These are phyloP conservation scores for Phaeoacremonium minimum DNA, from an alignment of 2,329 filamentous ascomycete genomes.

Conservation along the genomic window DNA sequence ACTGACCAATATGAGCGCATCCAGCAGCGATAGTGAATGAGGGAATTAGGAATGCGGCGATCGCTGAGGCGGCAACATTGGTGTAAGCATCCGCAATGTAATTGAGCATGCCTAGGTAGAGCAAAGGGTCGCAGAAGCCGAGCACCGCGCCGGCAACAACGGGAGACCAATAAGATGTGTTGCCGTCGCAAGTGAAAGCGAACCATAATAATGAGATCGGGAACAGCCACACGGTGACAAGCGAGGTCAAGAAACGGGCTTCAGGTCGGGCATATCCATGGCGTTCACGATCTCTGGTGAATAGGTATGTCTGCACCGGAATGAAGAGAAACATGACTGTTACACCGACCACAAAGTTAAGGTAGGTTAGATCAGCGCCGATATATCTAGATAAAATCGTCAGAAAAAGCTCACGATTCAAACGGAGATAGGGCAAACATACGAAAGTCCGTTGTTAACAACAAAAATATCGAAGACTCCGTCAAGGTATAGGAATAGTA, in stretches of 20 bases:
- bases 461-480: conserved; percentile 36
- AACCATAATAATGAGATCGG: conserved; percentile 36
- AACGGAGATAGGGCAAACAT: conserved; percentile 8
- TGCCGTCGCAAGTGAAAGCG: conserved; percentile 33
- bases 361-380: conserved; percentile 31
- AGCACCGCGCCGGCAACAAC: conserved; percentile 31
- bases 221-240: conserved; percentile 36
- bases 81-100: conserved; percentile 37
- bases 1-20: conserved; percentile 31
- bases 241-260: conserved; percentile 32
- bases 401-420: conserved; percentile 5
- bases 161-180: conserved; percentile 32
- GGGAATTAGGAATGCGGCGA: conserved; percentile 37
- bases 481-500: conserved; percentile 35
- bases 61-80: conserved; percentile 32
- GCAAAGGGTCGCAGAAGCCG: conserved; percentile 34
- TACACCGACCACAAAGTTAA: conserved; percentile 37
- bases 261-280: conserved; percentile 30
- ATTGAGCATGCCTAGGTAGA: conserved; percentile 37
- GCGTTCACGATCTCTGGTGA: conserved; percentile 27
- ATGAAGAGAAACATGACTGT: conserved; percentile 33
- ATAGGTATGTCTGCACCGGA: conserved; percentile 35
- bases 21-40: conserved; percentile 34
- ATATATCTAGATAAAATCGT: conserved; percentile 18
- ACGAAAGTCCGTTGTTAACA: conserved; percentile 33